Evolutionary conservation across 2,329 filamentous ascomycete species (phyloP).

Genomic region (Fusarium pseudocircinatum): DNA sequence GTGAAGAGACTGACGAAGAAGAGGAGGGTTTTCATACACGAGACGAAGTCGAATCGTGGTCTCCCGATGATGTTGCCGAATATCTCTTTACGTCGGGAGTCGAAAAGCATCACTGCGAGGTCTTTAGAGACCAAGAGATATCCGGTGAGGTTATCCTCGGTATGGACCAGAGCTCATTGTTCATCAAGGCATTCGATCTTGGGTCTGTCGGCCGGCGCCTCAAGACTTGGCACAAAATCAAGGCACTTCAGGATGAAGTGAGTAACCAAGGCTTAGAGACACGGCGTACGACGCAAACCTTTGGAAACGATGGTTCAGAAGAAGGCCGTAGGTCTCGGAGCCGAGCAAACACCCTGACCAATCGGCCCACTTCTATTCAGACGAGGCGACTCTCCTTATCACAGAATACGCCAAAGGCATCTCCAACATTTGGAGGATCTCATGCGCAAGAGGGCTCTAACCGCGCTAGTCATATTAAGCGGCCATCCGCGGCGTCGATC

Average conservation of each 20-base stretch:
- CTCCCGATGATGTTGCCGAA: constrained; percentile 83
- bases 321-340: constrained; percentile 61
- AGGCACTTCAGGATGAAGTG: constrained; percentile 88
- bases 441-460: constrained; percentile 57
- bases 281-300: constrained; percentile 64
- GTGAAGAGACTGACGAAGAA: constrained; percentile 95
- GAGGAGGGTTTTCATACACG: constrained; percentile 76
- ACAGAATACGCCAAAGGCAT: constrained; percentile 57
- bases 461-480: constrained; percentile 60
- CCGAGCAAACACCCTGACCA: constrained; percentile 67
- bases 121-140: constrained; percentile 96
- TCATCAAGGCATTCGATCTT: constrained; percentile 94
- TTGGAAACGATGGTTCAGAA: constrained; percentile 69
- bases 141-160: constrained; percentile 90
- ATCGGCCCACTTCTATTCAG: constrained; percentile 58
- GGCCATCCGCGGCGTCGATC: constrained; percentile 83
- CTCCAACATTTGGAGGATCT: constrained; percentile 57
- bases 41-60: constrained; percentile 82
- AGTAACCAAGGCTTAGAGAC: constrained; percentile 58
- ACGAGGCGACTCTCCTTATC: constrained; percentile 59
- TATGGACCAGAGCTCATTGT: constrained; percentile 95
- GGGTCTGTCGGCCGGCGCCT: constrained; percentile 88
- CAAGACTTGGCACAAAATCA: constrained; percentile 98
- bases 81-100: constrained; percentile 87
- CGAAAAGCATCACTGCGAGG: constrained; percentile 89